Percentiles rank a stretch among this genome's conserved stretches.
These are phyloP conservation scores for Brassica balearica DNA, from an alignment of 441 rosid genomes.

Conservation along the genomic window DNA sequence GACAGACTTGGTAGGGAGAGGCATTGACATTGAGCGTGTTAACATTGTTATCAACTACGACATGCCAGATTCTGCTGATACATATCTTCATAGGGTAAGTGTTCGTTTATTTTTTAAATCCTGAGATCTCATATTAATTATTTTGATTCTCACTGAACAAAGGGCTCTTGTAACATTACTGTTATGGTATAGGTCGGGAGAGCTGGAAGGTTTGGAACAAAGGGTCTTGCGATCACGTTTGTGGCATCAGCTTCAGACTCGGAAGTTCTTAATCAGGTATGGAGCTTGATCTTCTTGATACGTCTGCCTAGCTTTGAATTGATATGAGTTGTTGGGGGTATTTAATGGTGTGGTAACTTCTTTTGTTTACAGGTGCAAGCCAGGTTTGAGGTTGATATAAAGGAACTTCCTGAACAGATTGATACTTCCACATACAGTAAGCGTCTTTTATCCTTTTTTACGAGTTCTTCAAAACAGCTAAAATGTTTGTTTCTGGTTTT, in stretches of 20 bases:
- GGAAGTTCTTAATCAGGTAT: conserved; percentile 88
- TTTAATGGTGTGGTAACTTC: not conserved
- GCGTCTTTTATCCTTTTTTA: conserved; percentile 29
- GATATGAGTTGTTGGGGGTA: not conserved
- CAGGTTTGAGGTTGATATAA: conserved; percentile 96
- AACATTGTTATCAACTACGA: conserved; percentile 96
- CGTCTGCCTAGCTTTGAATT: not conserved
- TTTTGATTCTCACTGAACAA: not conserved
- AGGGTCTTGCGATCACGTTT: conserved; percentile 96
- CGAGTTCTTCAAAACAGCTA: not conserved
- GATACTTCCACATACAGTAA: conserved; percentile 95
- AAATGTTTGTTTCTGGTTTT: not conserved
- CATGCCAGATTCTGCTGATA: conserved; percentile 99
- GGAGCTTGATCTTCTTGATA: not conserved
- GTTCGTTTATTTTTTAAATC: not conserved
- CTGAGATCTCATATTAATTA: not conserved
- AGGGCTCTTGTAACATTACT: not conserved
- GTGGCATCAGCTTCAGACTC: conserved; percentile 77
- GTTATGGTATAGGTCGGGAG: conserved; percentile 72
- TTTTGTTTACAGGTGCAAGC: conserved; percentile 70
- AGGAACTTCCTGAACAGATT: conserved; percentile 97
- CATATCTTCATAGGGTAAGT: conserved; percentile 93
- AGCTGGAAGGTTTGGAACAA: conserved; percentile 98
- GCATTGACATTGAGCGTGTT: conserved; percentile 97
- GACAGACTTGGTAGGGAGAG: conserved; percentile 97